phyloP scores from a whole-genome alignment of 2,329 filamentous ascomycete genomes.

The Xylaria sp. region DNA sequence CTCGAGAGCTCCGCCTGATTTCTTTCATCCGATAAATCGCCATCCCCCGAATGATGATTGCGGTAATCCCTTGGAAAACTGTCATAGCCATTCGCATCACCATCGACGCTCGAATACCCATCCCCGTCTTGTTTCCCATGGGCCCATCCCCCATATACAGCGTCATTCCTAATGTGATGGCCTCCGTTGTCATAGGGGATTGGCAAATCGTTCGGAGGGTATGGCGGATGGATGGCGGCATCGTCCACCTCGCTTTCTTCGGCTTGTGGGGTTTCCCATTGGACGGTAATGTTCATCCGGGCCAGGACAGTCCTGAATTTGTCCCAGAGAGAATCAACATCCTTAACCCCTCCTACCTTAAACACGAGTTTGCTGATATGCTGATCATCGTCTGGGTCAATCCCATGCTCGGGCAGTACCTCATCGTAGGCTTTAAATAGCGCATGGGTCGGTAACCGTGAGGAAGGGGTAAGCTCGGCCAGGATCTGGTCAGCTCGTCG shows the following conservation, averaged over 20 bases:
- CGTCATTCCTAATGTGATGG: slow-evolving; percentile 1
- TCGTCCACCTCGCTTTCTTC: slow-evolving; percentile 35
- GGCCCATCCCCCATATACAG: neutral
- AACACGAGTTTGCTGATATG: slow-evolving; percentile 79
- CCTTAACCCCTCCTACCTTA: slow-evolving; percentile 70
- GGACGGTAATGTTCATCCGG: slow-evolving; percentile 72
- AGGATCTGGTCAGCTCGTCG: slow-evolving; percentile 68
- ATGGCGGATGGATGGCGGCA: slow-evolving; percentile 27
- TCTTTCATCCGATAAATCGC: slow-evolving; percentile 9
- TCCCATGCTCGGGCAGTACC: slow-evolving; percentile 69
- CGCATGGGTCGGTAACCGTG: slow-evolving; percentile 72
- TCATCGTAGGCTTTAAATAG: slow-evolving; percentile 81
- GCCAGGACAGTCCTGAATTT: slow-evolving; percentile 71
- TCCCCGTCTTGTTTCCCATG: slow-evolving; percentile 1
- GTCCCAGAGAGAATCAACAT: slow-evolving; percentile 61
- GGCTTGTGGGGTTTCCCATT: slow-evolving; percentile 48
- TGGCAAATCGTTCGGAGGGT: slow-evolving; percentile 27
- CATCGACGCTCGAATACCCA: slow-evolving; percentile 14
- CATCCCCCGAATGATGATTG: neutral
- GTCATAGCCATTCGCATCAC: slow-evolving; percentile 1
- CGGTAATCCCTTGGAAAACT: neutral
- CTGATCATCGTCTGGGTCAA: slow-evolving; percentile 73
- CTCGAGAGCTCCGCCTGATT: slow-evolving; percentile 21
- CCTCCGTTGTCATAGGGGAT: slow-evolving; percentile 22
- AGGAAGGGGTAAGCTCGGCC: slow-evolving; percentile 57